Conservation (phyloP, 192 early-diverging fungal genomes). For the Coemansia sp. region DNA sequence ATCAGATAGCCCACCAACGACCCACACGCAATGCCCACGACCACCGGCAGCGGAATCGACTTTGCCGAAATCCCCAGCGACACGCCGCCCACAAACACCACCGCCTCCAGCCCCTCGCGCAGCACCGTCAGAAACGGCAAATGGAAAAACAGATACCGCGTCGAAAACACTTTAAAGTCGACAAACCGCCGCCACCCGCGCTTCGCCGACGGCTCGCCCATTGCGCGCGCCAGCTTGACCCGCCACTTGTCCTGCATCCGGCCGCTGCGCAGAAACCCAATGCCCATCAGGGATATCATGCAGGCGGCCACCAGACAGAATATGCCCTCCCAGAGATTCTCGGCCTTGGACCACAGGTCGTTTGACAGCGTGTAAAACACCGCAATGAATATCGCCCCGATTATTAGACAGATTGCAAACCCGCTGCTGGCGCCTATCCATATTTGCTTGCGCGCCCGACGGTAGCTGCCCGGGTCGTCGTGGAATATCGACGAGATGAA, state of each 20-base stretch:
- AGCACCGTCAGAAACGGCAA: conserved; percentile 82
- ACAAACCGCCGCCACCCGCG: conserved; percentile 29
- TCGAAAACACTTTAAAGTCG: conserved; percentile 40
- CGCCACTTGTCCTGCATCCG: conserved; percentile 78
- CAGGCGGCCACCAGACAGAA: conserved; percentile 74
- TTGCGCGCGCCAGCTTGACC: conserved; percentile 53
- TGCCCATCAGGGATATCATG: conserved; percentile 75
- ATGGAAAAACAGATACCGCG: conserved; percentile 70
- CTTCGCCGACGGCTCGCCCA: conserved; percentile 38
- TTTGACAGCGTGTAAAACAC: conserved; percentile 62
- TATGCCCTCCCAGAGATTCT: conserved; percentile 79
- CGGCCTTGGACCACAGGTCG: conserved; percentile 60
- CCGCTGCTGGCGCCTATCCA: conserved; percentile 73
- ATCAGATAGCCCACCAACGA: conserved; percentile 66
- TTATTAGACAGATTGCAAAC: conserved; percentile 61
- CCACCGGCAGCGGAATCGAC: conserved; percentile 76
- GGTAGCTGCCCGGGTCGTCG: conserved; percentile 44
- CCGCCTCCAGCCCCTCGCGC: conserved; percentile 85
- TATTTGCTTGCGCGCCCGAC: conserved; percentile 61
- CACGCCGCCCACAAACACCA: conserved; percentile 86
- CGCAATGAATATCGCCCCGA: conserved; percentile 74
- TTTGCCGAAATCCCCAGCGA: conserved; percentile 59
- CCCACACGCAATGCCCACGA: conserved; percentile 69
- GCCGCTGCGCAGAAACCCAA: conserved; percentile 74
- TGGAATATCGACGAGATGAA: conserved; percentile 68